These are phyloP conservation scores for Colletotrichum shisoi DNA, from an alignment of 2,329 filamentous ascomycete species.

Conservation along the genomic window DNA sequence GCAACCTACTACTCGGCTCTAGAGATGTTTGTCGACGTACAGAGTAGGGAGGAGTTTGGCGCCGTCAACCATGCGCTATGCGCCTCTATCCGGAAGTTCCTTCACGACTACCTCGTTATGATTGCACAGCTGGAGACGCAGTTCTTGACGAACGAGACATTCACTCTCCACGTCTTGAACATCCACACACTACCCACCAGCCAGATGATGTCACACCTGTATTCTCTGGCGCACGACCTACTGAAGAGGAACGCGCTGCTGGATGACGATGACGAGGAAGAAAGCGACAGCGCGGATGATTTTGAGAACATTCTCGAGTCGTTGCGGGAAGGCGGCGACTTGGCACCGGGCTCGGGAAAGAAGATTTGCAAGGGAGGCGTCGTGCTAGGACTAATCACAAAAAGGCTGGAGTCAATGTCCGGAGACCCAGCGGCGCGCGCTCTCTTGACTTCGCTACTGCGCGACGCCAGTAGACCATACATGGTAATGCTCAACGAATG, in stretches of 20 bases:
- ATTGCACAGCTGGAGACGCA: slow-evolving; percentile 94
- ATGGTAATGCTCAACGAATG: slow-evolving; percentile 99
- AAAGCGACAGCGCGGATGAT: slow-evolving; percentile 79
- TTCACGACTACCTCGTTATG: slow-evolving; percentile 93
- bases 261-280: slow-evolving; percentile 75
- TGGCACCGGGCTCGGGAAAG: slow-evolving; percentile 79
- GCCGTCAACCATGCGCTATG: slow-evolving; percentile 95
- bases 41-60: slow-evolving; percentile 91
- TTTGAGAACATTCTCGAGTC: slow-evolving; percentile 94
- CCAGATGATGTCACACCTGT: slow-evolving; percentile 90
- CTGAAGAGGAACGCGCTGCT: slow-evolving; percentile 86
- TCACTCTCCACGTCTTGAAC: slow-evolving; percentile 92
- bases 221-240: slow-evolving; percentile 85
- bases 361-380: slow-evolving; percentile 97
- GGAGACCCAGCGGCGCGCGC: slow-evolving; percentile 88
- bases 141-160: slow-evolving; percentile 84
- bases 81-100: slow-evolving; percentile 87
- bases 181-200: slow-evolving; percentile 88
- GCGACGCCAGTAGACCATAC: slow-evolving; percentile 91
- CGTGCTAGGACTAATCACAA: slow-evolving; percentile 87
- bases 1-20: slow-evolving; percentile 92
- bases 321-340: slow-evolving; percentile 83
- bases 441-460: slow-evolving; percentile 80
- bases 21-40: slow-evolving; percentile 91
- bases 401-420: slow-evolving; percentile 85